phyloP scores from a whole-genome alignment of 1,139 yeast genomes.

The Meyerozyma athensensis region DNA sequence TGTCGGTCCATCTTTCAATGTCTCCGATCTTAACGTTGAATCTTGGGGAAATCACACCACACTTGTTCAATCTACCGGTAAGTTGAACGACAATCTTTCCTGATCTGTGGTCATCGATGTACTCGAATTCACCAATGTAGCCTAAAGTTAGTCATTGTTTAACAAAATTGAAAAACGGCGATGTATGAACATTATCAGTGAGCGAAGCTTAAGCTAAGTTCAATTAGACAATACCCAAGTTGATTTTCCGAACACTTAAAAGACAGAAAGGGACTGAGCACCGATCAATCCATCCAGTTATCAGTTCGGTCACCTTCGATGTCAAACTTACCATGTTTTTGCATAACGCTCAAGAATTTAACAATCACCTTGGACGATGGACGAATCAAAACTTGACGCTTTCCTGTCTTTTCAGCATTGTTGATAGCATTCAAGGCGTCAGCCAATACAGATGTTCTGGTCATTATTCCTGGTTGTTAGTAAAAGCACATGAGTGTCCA shows the following conservation, averaged over 20 bases:
- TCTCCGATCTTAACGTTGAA: constrained; percentile 91
- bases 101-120: constrained; percentile 98
- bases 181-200: constrained; percentile 8
- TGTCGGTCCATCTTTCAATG: constrained; percentile 96
- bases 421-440: constrained; percentile 98
- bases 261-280: constrained; percentile 90
- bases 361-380: constrained; percentile 98
- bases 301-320: constrained; percentile 63
- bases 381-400: constrained; percentile 97
- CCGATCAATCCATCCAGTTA: constrained; percentile 97
- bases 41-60: constrained; percentile 98
- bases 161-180: constrained; percentile 3
- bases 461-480: constrained; percentile 59
- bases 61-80: constrained; percentile 97
- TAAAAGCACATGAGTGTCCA: constrained; percentile 36
- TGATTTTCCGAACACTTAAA: constrained; percentile 92
- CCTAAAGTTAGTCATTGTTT: constrained; percentile 34
- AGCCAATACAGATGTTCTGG: constrained; percentile 98
- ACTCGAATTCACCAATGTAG: constrained; percentile 98
- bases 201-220: constrained; percentile 50
- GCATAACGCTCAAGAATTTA: constrained; percentile 96
- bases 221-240: constrained; percentile 70
- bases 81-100: constrained; percentile 96
- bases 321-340: constrained; percentile 66
- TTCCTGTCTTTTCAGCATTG: constrained; percentile 99